These are phyloP conservation scores for Lachancea nothofagi DNA, from an alignment of 805 yeast genomes.

Conservation along the genomic window DNA sequence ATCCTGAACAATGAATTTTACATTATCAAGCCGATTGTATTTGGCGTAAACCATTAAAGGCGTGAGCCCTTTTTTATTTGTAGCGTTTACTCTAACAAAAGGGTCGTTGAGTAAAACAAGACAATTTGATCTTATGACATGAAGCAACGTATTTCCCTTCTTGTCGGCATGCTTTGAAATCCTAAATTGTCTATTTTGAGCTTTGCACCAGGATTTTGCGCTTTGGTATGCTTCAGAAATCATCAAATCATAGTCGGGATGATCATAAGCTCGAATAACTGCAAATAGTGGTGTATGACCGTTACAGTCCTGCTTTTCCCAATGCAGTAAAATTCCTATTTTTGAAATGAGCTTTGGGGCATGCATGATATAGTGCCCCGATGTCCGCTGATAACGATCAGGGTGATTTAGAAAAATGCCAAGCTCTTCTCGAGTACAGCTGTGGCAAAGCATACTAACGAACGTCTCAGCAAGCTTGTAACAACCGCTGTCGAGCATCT, in stretches of 20 bases:
- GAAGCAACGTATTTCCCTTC: slow-evolving; percentile 72
- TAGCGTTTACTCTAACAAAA: slow-evolving; percentile 49
- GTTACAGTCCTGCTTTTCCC: slow-evolving; percentile 60
- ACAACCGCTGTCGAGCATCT: slow-evolving; percentile 55
- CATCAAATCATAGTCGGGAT: slow-evolving; percentile 49
- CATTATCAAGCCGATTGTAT: slow-evolving; percentile 59
- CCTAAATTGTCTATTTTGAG: slow-evolving; percentile 33
- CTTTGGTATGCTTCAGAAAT: slow-evolving; percentile 42
- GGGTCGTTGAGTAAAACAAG: slow-evolving; percentile 35
- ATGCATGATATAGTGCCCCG: slow-evolving; percentile 71
- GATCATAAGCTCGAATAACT: slow-evolving; percentile 76
- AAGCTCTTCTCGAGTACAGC: slow-evolving; percentile 44
- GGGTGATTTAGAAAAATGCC: slow-evolving; percentile 41
- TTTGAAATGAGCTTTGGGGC: slow-evolving; percentile 44
- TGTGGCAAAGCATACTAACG: slow-evolving; percentile 38
- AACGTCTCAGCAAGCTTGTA: slow-evolving; percentile 43
- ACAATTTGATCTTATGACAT: slow-evolving; percentile 54
- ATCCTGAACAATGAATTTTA: slow-evolving; percentile 45
- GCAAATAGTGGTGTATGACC: slow-evolving; percentile 77
- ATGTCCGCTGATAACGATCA: slow-evolving; percentile 52
- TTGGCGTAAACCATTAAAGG: slow-evolving; percentile 70
- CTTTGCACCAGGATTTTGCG: slow-evolving; percentile 40
- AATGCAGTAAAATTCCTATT: slow-evolving; percentile 58
- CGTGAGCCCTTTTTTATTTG: slow-evolving; percentile 53
- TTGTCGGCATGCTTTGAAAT: slow-evolving; percentile 63